Percentiles rank a stretch among this genome's conserved stretches.
These are phyloP conservation scores for Penicillium carneum DNA, from an alignment of 2,329 filamentous ascomycete genomes.

Conservation along the genomic window DNA sequence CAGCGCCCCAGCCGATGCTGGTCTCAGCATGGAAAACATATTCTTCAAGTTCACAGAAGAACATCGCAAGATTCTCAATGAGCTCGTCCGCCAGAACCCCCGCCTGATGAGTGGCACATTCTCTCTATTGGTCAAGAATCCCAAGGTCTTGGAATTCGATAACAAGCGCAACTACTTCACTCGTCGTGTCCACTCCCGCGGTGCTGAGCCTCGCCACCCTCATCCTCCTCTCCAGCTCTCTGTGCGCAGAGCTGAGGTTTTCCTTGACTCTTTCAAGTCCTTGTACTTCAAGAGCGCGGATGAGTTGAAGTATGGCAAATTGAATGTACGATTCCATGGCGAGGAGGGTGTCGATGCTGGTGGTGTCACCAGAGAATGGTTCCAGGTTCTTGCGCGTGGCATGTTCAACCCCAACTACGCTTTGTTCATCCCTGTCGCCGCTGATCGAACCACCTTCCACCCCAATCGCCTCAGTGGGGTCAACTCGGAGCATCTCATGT, in stretches of 20 bases:
- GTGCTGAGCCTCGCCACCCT: conserved; percentile 72
- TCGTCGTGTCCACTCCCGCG: conserved; percentile 82
- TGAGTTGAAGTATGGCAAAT: conserved; percentile 98
- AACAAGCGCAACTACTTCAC: conserved; percentile 99
- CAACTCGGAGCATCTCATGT: conserved; percentile 93
- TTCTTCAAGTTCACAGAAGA: conserved; percentile 99
- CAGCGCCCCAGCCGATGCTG: conserved; percentile 71
- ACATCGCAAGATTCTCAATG: conserved; percentile 95
- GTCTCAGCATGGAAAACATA: conserved; percentile 75
- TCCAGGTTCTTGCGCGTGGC: conserved; percentile 92
- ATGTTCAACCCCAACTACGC: conserved; percentile 99
- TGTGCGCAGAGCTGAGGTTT: conserved; percentile 91
- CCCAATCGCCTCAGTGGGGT: conserved; percentile 92
- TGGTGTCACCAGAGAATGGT: conserved; percentile 98
- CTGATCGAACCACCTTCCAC: conserved; percentile 97
- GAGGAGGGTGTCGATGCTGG: conserved; percentile 98
- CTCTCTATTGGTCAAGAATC: conserved; percentile 93
- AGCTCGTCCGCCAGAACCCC: conserved; percentile 94
- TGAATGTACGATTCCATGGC: conserved; percentile 95
- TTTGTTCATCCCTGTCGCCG: conserved; percentile 93
- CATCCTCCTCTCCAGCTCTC: conserved; percentile 82
- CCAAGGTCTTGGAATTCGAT: conserved; percentile 97
- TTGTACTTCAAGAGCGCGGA: conserved; percentile 95
- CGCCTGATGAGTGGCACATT: conserved; percentile 99
- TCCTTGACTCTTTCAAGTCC: conserved; percentile 98